A percentile compares a stretch with the other conserved stretches of the same genome.
Evolutionary conservation across 2,329 filamentous ascomycete species (phyloP).

Genomic region (Aspergillus pseudonomiae): DNA sequence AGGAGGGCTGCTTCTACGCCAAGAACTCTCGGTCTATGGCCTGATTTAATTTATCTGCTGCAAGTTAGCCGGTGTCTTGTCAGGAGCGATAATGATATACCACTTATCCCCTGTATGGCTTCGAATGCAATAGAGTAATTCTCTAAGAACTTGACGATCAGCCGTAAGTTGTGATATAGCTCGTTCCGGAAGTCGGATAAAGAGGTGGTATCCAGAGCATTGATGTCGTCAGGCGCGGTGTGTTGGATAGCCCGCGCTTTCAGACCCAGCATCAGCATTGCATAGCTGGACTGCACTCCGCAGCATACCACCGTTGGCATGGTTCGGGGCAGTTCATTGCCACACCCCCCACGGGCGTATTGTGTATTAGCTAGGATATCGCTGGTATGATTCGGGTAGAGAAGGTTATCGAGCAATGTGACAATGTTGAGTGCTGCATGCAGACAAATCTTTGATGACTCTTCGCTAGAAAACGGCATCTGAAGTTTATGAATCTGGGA

Average conservation of each 20-base stretch:
- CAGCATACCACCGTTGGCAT: constrained; percentile 34
- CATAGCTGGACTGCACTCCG: constrained; percentile 29
- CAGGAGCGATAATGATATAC: constrained; percentile 6
- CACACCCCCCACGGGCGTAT: constrained; percentile 7
- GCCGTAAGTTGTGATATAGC: constrained; percentile 23
- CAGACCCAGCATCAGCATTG: constrained; percentile 31
- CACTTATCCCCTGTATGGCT: constrained; percentile 26
- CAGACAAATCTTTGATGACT: constrained; percentile 31
- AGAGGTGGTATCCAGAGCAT: not conserved
- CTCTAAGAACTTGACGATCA: constrained; percentile 19
- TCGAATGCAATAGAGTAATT: constrained; percentile 30
- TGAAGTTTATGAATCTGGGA: constrained; percentile 6
- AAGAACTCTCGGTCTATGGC: constrained; percentile 8
- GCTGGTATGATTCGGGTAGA: constrained; percentile 23
- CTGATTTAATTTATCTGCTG: constrained; percentile 2
- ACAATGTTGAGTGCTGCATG: constrained; percentile 32
- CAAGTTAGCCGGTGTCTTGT: not conserved
- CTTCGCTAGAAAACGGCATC: constrained; percentile 28
- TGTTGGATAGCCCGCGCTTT: constrained; percentile 17
- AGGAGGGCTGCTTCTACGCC: not conserved
- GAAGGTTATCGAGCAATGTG: constrained; percentile 28
- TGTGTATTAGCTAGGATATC: constrained; percentile 5
- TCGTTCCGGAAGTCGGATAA: constrained; percentile 23
- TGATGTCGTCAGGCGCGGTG: not conserved
- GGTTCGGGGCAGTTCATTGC: constrained; percentile 25